Conservation (phyloP, 2,329 filamentous ascomycete genomes). For the Trichoderma gracile region DNA sequence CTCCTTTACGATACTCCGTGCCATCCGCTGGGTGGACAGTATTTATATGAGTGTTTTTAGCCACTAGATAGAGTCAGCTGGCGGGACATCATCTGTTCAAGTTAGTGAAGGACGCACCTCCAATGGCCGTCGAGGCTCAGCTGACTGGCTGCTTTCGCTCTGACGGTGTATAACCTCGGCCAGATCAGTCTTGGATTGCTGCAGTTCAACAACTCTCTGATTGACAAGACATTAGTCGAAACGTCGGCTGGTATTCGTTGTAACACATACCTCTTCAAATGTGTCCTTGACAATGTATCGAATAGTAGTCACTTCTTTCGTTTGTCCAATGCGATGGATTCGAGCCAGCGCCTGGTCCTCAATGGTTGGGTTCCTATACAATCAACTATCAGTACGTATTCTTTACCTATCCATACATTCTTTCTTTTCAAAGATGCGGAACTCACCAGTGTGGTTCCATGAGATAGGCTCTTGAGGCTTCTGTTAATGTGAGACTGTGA, state of each 20-base stretch:
- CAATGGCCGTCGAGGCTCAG: neutral
- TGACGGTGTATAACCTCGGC: constrained; percentile 13
- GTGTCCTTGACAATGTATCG: constrained; percentile 42
- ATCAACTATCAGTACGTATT: neutral
- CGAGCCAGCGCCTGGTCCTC: constrained; percentile 48
- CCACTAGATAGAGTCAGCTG: neutral
- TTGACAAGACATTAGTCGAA: fast-evolving
- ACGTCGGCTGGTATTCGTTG: too few species aligned
- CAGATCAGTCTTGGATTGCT: constrained; percentile 28
- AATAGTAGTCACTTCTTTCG: constrained; percentile 40
- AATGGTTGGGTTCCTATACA: constrained; percentile 44
- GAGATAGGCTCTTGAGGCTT: constrained; percentile 49
- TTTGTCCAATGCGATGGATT: constrained; percentile 42
- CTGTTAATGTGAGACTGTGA: constrained; percentile 48
- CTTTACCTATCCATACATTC: too few species aligned
- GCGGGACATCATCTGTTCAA: too few species aligned
- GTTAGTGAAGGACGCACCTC: neutral
- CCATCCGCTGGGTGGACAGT: neutral
- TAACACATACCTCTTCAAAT: constrained; percentile 39
- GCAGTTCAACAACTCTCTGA: constrained; percentile 27
- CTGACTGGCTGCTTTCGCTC: neutral
- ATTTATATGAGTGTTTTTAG: constrained; percentile 8
- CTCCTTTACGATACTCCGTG: neutral
- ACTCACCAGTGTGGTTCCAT: constrained; percentile 52
- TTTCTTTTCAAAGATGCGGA: neutral